phyloP scores from a whole-genome alignment of 177 flowering plant genomes.

The Vitis hybrid region DNA sequence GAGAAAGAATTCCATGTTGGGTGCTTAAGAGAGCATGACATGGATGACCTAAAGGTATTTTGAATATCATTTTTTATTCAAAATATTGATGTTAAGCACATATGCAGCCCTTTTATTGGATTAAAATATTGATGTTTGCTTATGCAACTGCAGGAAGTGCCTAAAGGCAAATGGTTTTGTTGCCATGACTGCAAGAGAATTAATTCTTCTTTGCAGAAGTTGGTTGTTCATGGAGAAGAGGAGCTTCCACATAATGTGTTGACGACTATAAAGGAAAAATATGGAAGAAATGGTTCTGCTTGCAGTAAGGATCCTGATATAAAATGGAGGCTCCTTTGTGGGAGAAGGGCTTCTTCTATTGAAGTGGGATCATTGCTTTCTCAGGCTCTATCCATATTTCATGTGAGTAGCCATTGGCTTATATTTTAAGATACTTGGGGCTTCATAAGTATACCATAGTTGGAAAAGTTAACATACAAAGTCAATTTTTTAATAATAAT shows the following conservation, averaged over 20 bases:
- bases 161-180: conserved; percentile 86
- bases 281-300: conserved; percentile 21
- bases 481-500: no score
- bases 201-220: conserved; percentile 45
- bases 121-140: no score
- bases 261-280: conserved; percentile 46
- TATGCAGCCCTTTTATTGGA: no score
- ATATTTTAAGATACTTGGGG: no score
- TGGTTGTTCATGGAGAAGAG: conserved; percentile 52
- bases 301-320: conserved; percentile 38
- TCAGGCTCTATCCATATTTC: conserved; percentile 69
- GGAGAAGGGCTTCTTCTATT: conserved; percentile 41
- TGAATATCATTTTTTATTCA: background rate
- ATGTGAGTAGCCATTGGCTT: conserved; percentile 46
- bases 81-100: background rate
- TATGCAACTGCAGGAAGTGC: conserved; percentile 61
- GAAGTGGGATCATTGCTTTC: conserved; percentile 52
- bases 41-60: conserved; percentile 73
- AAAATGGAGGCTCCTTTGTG: conserved; percentile 75
- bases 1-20: conserved; percentile 92
- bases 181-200: conserved; percentile 52
- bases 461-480: no score
- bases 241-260: conserved; percentile 47
- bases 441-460: no score
- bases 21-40: conserved; percentile 71